Percentiles rank a stretch among this genome's conserved stretches.
These are phyloP conservation scores for Ophiostoma sp. DNA, from an alignment of 2,329 filamentous ascomycete genomes.

Conservation along the genomic window DNA sequence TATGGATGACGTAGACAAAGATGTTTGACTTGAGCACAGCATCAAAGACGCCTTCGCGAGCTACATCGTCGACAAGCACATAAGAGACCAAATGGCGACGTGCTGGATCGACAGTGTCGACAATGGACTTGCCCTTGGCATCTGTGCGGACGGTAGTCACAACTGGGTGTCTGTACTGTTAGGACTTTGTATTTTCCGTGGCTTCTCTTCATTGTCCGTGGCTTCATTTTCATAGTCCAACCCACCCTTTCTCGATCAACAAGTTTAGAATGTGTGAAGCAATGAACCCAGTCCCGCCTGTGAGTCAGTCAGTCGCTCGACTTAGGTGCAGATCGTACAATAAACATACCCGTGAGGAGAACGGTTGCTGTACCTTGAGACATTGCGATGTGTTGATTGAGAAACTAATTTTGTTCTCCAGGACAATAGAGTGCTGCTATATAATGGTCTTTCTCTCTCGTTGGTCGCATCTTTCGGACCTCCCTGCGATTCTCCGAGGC, in stretches of 20 bases:
- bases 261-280: slow-evolving; percentile 49
- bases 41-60: slow-evolving; percentile 63
- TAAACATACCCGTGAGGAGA: neutral
- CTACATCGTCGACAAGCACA: slow-evolving; percentile 66
- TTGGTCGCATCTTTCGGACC: neutral
- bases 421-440: neutral
- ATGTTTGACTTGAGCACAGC: slow-evolving; percentile 44
- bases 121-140: slow-evolving; percentile 44
- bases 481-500: neutral
- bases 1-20: slow-evolving; percentile 70
- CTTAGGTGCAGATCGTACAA: too few species aligned
- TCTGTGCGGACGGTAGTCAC: slow-evolving; percentile 44
- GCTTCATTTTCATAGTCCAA: neutral
- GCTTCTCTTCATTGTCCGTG: too few species aligned
- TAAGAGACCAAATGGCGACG: slow-evolving; percentile 41
- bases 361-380: neutral
- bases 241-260: slow-evolving; percentile 41
- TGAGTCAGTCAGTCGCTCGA: slow-evolving; percentile 24
- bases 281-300: slow-evolving; percentile 52
- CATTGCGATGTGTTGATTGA: neutral
- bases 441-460: neutral
- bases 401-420: neutral
- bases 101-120: slow-evolving; percentile 38
- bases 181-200: neutral
- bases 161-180: slow-evolving; percentile 38